Base-by-base conservation (phyloP, 805 yeast genomes). In the Monosporozyma unispora region DNA sequence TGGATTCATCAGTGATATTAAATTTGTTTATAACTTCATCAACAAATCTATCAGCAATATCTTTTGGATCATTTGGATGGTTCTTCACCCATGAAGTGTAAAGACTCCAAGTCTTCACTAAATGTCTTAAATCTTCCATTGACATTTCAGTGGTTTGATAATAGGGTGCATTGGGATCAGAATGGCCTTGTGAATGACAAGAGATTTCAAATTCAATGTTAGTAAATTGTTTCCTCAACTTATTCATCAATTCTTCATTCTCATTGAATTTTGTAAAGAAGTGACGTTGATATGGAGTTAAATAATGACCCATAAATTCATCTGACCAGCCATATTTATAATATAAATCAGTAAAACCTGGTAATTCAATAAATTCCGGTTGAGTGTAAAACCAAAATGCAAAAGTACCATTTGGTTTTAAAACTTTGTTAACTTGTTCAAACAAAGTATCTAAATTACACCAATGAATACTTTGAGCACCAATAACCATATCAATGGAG, bases 391-490 rank as follows among this genome's bases (percentile, higher is more conserved):
- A 81, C 81, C 87, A 85, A 61, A 76, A 80, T 0, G 86, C 81
- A 47, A 86, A 64, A 2, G 87, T 82, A 4, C 88, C 90, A 22
- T 73, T 71, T 1, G 77, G 72, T 53, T 72, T 75, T 49, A 84
- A 68, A 8, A 78, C 68, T 14, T 77, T 61, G 18, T 69, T 66
- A 6, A 78, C 74, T 53, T 78, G 79, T 11, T 64, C 57, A 58
- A 79, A 79, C 57, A 78, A 80, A 33, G 56, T 56, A 0, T 67
- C 72, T 51, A 76, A 79, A 50, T 81, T 71, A 45, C 83, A 74
- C 91, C 93, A 86, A 62, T 86, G 95, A n/a, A 78, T 75, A 42
- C 85, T 80, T 61, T 87, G 88, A 0, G 90, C 91, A 21, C 80
- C 80, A 3, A 81, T 71, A 10, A 83, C 70, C 52, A 83, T 51